A percentile compares a stretch with the other conserved stretches of the same genome.
phyloP scores from a whole-genome alignment of 768 basidiomycete genomes.

The Filobasidium floriforme region DNA sequence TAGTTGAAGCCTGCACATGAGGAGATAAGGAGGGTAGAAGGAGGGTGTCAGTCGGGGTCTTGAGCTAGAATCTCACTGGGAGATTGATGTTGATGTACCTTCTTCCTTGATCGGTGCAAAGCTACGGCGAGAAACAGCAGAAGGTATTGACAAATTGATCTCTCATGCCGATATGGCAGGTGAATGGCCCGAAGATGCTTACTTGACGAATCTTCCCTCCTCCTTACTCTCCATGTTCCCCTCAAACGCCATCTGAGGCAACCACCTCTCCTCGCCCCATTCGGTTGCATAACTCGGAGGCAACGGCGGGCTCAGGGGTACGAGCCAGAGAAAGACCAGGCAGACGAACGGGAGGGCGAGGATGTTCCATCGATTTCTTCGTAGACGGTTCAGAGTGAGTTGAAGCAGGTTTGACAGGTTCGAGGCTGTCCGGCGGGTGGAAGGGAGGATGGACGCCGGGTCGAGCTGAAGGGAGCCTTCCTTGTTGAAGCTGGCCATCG shows the following conservation, averaged over 20 bases:
- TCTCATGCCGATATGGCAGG: not conserved
- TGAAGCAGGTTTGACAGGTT: not conserved
- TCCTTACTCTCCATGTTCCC: slow-evolving; percentile 4
- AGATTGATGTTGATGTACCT: slow-evolving; percentile 21
- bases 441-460: not conserved
- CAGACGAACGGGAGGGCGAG: slow-evolving; percentile 13
- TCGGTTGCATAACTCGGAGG: slow-evolving; percentile 35
- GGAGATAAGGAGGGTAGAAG: not conserved
- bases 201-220: slow-evolving; percentile 31
- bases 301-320: slow-evolving; percentile 23
- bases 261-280: slow-evolving; percentile 27
- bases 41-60: not conserved
- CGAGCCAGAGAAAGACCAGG: slow-evolving; percentile 8
- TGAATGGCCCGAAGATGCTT: slow-evolving; percentile 15
- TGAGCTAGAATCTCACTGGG: too few species aligned
- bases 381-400: not conserved
- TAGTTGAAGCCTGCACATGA: slow-evolving; percentile 36
- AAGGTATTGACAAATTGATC: not conserved
- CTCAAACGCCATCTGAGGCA: slow-evolving; percentile 21
- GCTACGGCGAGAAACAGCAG: not conserved
- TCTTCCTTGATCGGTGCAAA: slow-evolving; percentile 40
- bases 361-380: slow-evolving; percentile 10
- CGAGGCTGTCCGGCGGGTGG: not conserved
- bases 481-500: slow-evolving; percentile 8
- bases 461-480: slow-evolving; percentile 5